Evolutionary conservation across 2,329 filamentous ascomycete genomes (phyloP).

Genomic region (Emmonsiellopsis sp.): DNA sequence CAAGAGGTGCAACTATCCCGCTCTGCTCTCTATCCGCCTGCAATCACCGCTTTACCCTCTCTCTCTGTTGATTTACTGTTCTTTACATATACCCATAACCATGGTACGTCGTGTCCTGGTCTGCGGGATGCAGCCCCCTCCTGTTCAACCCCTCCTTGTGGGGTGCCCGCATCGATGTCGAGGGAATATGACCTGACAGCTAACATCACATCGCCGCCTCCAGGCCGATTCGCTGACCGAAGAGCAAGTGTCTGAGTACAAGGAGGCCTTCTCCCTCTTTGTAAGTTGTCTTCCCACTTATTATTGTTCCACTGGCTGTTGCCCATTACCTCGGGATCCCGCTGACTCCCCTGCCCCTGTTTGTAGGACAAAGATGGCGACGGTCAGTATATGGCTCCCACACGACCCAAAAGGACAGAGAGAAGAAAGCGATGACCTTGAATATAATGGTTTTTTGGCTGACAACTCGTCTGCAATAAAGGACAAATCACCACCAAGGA

Average conservation of each 20-base stretch:
- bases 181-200: background rate
- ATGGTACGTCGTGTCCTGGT: background rate
- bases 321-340: constrained; percentile 6
- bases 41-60: background rate
- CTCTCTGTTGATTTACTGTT: background rate
- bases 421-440: background rate
- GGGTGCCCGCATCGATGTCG: background rate
- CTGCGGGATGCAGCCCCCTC: background rate
- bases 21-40: background rate
- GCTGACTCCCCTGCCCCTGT: constrained; percentile 17
- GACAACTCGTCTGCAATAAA: constrained; percentile 27
- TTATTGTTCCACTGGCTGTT: constrained; percentile 1
- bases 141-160: background rate
- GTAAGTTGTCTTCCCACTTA: constrained; percentile 54
- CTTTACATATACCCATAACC: background rate
- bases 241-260: constrained; percentile 99
- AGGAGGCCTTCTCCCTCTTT: constrained; percentile 99
- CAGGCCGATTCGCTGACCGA: constrained; percentile 98
- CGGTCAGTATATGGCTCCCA: constrained; percentile 52
- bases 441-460: background rate
- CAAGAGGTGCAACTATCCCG: background rate
- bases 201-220: constrained; percentile 4
- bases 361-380: constrained; percentile 79
- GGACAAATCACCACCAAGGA: constrained; percentile 90
- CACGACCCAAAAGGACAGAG: background rate